Evolutionary conservation across 768 basidiomycete species (phyloP).

Genomic region (Agrocybe praecox): DNA sequence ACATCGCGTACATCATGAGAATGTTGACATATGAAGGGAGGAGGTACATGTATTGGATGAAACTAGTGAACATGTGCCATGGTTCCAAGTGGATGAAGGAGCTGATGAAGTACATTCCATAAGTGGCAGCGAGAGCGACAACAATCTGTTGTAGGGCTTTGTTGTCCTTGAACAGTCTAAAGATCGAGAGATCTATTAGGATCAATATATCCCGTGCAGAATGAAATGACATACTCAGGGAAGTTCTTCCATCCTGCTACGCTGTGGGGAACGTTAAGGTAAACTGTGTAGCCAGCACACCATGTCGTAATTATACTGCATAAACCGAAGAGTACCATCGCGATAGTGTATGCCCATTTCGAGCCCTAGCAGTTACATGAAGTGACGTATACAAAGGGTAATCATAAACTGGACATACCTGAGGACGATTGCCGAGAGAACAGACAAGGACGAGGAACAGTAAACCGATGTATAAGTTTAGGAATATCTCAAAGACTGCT

Average conservation of each 20-base stretch:
- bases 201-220: neutral
- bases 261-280: constrained; percentile 77
- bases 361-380: constrained; percentile 55
- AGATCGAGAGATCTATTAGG: constrained; percentile 8
- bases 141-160: constrained; percentile 82
- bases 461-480: constrained; percentile 80
- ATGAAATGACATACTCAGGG: constrained; percentile 40
- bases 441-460: constrained; percentile 83
- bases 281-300: constrained; percentile 92
- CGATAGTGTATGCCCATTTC: constrained; percentile 79
- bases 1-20: constrained; percentile 94
- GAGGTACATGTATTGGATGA: constrained; percentile 90
- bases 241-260: constrained; percentile 76
- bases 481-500: constrained; percentile 77
- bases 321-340: constrained; percentile 78
- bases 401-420: constrained; percentile 30
- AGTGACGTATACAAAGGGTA: constrained; percentile 1
- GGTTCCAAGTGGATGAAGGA: constrained; percentile 92
- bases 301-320: constrained; percentile 81
- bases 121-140: constrained; percentile 75
- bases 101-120: constrained; percentile 83
- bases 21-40: constrained; percentile 81
- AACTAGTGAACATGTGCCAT: constrained; percentile 96
- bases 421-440: constrained; percentile 91
- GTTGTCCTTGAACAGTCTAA: constrained; percentile 63